A percentile compares a stretch with the other conserved stretches of the same genome.
Conservation (phyloP, 805 yeast genomes). For the Starmerella apicola region DNA sequence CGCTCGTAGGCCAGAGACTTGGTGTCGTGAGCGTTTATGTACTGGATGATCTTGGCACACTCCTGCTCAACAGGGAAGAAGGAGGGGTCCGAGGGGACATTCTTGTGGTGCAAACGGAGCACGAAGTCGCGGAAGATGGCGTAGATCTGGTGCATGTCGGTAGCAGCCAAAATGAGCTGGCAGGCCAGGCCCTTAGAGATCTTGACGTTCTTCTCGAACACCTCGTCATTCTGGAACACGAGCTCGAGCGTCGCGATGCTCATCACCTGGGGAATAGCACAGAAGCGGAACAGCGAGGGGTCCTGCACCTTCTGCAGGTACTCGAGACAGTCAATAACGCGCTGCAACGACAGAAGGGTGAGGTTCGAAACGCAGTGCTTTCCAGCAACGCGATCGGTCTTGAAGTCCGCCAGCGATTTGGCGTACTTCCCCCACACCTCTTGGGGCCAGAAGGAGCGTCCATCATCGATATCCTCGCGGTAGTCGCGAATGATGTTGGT, state of each 20-base stretch:
- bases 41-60: constrained; percentile 82
- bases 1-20: constrained; percentile 11
- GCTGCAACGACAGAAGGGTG: constrained; percentile 64
- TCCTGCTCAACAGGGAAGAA: constrained; percentile 70
- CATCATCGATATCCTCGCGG: constrained; percentile 81
- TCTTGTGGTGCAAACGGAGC: constrained; percentile 63
- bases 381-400: constrained; percentile 33
- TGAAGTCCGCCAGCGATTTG: constrained; percentile 45
- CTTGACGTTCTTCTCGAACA: constrained; percentile 64
- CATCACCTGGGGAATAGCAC: constrained; percentile 98
- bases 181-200: constrained; percentile 84
- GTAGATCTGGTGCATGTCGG: constrained; percentile 64
- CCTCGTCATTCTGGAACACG: constrained; percentile 66
- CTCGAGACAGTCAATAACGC: constrained; percentile 61
- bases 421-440: constrained; percentile 85
- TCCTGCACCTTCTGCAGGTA: constrained; percentile 70
- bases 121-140: constrained; percentile 64
- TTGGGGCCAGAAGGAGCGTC: constrained; percentile 90
- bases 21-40: constrained; percentile 41
- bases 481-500: constrained; percentile 93
- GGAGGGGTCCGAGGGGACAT: constrained; percentile 73
- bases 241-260: constrained; percentile 88
- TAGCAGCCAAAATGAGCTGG: constrained; percentile 55
- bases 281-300: constrained; percentile 73
- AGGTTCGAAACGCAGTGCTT: constrained; percentile 69